phyloP scores from a whole-genome alignment of 2,329 filamentous ascomycete genomes.

The Aureobasidium melanogenum region DNA sequence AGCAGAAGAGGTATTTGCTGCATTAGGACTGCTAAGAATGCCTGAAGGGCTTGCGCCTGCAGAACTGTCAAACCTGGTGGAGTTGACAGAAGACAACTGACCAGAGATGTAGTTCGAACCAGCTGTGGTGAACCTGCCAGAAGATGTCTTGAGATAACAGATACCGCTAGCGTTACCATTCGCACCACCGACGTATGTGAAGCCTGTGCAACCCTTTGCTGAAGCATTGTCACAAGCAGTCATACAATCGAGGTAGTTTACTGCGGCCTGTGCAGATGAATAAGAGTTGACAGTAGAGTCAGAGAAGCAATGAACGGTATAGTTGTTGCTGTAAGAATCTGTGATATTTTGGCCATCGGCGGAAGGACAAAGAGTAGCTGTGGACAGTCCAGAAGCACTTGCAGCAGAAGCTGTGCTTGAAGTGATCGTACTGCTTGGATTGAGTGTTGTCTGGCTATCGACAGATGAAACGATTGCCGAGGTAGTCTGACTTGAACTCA shows the following conservation, averaged over 20 bases:
- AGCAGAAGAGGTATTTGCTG: background rate
- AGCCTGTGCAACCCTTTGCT: constrained; percentile 13
- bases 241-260: constrained; percentile 14
- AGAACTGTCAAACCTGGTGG: background rate
- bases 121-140: constrained; percentile 7
- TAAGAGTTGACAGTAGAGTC: constrained; percentile 11
- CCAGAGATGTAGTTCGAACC: constrained; percentile 12
- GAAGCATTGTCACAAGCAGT: constrained; percentile 12
- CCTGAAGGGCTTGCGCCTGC: background rate
- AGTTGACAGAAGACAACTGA: background rate
- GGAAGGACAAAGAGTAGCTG: constrained; percentile 14
- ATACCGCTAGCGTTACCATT: constrained; percentile 10
- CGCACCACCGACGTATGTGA: constrained; percentile 14
- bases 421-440: background rate
- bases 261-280: constrained; percentile 6
- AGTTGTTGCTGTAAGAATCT: constrained; percentile 9
- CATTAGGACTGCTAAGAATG: background rate
- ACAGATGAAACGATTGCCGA: background rate
- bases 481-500: background rate
- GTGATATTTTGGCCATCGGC: constrained; percentile 10
- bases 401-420: background rate
- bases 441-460: background rate
- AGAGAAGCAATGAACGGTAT: constrained; percentile 12
- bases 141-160: constrained; percentile 14
- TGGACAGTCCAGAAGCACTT: constrained; percentile 7